Percentiles rank a stretch among this genome's conserved stretches.
Evolutionary conservation across 2,329 filamentous ascomycete species (phyloP).

Genomic region (Fusarium austroafricanum): DNA sequence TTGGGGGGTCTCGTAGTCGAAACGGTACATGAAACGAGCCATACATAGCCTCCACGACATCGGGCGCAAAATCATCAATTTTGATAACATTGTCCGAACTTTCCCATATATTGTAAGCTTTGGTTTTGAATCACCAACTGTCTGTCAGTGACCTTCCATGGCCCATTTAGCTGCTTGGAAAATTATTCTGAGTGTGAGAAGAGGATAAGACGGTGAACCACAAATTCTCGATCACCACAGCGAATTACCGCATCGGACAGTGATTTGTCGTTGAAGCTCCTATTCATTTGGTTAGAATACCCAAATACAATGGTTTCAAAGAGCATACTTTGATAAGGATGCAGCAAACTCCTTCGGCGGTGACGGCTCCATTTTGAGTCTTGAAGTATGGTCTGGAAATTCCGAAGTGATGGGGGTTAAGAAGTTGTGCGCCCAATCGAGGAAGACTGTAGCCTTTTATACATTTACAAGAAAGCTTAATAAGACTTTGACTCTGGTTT

Average conservation of each 20-base stretch:
- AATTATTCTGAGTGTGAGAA: constrained; percentile 9
- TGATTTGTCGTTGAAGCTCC: background rate
- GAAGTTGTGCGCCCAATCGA: too few relatives aligned
- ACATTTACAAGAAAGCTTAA: too few relatives aligned
- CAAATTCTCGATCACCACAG: background rate
- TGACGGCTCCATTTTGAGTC: background rate
- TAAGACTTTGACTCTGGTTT: too few relatives aligned
- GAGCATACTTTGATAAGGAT: background rate
- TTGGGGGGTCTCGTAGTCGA: accelerated
- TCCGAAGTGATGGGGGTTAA: too few relatives aligned
- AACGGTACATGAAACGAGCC: background rate
- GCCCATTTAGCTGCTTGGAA: background rate
- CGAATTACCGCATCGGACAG: background rate
- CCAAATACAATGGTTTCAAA: background rate
- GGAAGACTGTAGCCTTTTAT: too few relatives aligned
- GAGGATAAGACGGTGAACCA: background rate
- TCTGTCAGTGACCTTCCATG: background rate
- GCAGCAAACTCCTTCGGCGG: background rate
- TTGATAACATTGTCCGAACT: background rate
- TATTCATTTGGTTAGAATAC: background rate
- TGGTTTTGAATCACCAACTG: accelerated
- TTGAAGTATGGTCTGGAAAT: too few relatives aligned
- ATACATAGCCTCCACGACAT: background rate
- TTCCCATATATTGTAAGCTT: background rate
- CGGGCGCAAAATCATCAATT: accelerated